Conservation (phyloP, 768 basidiomycete genomes). For the Pulveroboletus ravenelii region DNA sequence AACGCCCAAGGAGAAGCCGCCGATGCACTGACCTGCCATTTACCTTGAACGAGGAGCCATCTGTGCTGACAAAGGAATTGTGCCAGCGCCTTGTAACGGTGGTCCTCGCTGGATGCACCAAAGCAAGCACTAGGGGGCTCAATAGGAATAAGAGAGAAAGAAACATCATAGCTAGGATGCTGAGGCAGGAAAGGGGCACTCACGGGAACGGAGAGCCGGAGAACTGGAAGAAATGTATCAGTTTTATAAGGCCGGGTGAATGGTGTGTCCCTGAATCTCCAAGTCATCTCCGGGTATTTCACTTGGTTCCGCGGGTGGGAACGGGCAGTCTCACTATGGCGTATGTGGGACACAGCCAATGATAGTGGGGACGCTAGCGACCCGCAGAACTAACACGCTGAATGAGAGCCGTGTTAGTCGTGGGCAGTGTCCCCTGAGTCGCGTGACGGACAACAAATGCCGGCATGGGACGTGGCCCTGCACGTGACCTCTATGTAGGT, state of each 20-base stretch:
- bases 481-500: background rate
- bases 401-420: too few relatives aligned
- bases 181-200: constrained; percentile 1
- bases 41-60: constrained; percentile 44
- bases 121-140: constrained; percentile 29
- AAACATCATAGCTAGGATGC: constrained; percentile 34
- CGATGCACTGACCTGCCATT: constrained; percentile 45
- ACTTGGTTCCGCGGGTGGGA: background rate
- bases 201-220: background rate
- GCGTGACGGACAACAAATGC: background rate
- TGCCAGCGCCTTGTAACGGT: constrained; percentile 23
- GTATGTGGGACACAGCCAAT: background rate
- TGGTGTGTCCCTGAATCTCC: constrained; percentile 9
- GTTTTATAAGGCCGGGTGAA: constrained; percentile 15
- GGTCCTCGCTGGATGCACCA: constrained; percentile 32
- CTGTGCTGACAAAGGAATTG: constrained; percentile 42
- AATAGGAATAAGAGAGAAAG: constrained; percentile 28
- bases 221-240: background rate
- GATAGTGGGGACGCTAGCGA: background rate
- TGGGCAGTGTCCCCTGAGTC: too few relatives aligned
- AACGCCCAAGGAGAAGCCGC: background rate
- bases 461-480: background rate
- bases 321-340: background rate
- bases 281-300: constrained; percentile 1
- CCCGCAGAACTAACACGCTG: too few relatives aligned